These are phyloP conservation scores for Thalassiosira livingstoniorum DNA, from an alignment of 352 stramenopile species.

Conservation along the genomic window DNA sequence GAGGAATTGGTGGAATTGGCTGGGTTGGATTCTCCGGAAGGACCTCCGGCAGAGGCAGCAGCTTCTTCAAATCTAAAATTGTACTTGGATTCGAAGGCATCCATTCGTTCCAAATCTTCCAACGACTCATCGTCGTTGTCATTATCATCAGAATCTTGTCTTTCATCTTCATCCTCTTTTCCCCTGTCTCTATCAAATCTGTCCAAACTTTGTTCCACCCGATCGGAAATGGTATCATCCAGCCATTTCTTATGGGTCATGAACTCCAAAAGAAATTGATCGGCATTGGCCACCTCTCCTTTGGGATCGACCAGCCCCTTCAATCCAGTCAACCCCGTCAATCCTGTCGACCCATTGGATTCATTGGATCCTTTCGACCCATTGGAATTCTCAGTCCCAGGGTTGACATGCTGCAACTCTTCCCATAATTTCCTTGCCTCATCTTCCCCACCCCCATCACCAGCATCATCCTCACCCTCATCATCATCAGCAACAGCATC, in stretches of 20 bases:
- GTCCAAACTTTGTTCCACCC: constrained; percentile 21
- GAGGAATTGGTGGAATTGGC: neutral
- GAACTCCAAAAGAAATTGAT: constrained; percentile 85
- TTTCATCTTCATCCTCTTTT: constrained; percentile 79
- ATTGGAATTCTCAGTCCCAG: constrained; percentile 14
- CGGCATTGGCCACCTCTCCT: constrained; percentile 84
- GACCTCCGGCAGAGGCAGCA: constrained; percentile 72
- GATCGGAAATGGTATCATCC: constrained; percentile 34
- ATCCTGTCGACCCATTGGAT: constrained; percentile 15
- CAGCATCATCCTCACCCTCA: constrained; percentile 58
- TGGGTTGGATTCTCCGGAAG: constrained; percentile 87
- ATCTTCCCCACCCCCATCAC: constrained; percentile 28
- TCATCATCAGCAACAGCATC: constrained; percentile 81
- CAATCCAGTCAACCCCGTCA: neutral
- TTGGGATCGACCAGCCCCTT: constrained; percentile 72
- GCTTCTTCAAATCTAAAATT: constrained; percentile 99
- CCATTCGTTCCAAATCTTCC: constrained; percentile 91
- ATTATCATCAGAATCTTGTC: constrained; percentile 75
- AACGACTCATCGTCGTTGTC: constrained; percentile 88
- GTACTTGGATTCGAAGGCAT: constrained; percentile 98
- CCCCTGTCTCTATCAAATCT: constrained; percentile 39
- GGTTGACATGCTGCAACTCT: constrained; percentile 29
- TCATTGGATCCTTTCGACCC: constrained; percentile 27
- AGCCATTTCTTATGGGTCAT: constrained; percentile 85
- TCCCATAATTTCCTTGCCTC: constrained; percentile 55